Conservation (phyloP, 140 eudicot genomes). For the Cichorium intybus region DNA sequence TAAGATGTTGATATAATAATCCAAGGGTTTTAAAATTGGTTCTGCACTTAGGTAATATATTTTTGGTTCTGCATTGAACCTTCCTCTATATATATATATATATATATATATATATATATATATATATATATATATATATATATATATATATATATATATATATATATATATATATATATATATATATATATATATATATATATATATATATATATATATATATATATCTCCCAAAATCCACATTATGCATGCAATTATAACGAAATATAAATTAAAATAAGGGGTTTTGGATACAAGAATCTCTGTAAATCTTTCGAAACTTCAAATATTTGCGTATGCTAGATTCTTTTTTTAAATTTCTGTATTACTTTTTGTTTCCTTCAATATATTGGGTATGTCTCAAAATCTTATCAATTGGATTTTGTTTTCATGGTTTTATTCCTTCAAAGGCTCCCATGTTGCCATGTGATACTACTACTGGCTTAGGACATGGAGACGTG, state of each 20-base stretch:
- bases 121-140: too few species aligned
- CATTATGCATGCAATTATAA: too few species aligned
- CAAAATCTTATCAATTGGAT: constrained; percentile 17
- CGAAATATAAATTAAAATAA: neutral
- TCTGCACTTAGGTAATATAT: too few species aligned
- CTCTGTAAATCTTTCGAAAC: constrained; percentile 33
- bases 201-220: too few species aligned
- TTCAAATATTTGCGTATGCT: constrained; percentile 25
- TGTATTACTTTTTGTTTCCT: neutral
- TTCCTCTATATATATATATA: too few species aligned
- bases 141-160: neutral
- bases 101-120: too few species aligned
- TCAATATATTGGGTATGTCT: constrained; percentile 11
- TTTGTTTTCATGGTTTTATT: constrained; percentile 25
- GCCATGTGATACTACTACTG: constrained; percentile 35
- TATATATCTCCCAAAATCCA: too few species aligned
- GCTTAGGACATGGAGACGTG: constrained; percentile 30
- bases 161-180: neutral
- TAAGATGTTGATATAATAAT: too few species aligned
- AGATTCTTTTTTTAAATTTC: constrained; percentile 23
- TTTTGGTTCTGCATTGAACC: too few species aligned
- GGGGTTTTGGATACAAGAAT: constrained; percentile 15
- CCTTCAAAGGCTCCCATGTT: constrained; percentile 30
- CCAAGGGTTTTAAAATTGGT: too few species aligned
- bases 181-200: neutral